Conservation (phyloP, 148 eudicot genomes). For the Rhododendron williamsianum region DNA sequence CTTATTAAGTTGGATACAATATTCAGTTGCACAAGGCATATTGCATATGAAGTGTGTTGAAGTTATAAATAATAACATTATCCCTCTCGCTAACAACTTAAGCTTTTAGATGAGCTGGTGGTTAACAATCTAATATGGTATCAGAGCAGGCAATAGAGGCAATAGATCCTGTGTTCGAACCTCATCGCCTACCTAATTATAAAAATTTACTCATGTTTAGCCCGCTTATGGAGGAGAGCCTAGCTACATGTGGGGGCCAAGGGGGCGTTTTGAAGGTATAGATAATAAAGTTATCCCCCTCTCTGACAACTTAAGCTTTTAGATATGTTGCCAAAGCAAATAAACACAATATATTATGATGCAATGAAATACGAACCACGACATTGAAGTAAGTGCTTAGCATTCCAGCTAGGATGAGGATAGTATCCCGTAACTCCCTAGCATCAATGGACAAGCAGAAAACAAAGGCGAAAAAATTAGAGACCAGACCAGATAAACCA, state of each 20-base stretch:
- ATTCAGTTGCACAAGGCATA: background rate
- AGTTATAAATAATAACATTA: too few species aligned
- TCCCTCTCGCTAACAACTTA: background rate
- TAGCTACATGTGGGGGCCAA: background rate
- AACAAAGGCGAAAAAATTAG: background rate
- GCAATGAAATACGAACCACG: constrained; percentile 49
- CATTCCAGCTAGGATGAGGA: constrained; percentile 81
- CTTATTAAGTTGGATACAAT: background rate
- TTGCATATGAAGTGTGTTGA: background rate
- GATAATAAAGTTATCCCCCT: background rate
- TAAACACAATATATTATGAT: background rate
- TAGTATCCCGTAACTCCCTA: constrained; percentile 76
- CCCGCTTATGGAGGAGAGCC: background rate
- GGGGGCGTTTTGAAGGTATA: background rate
- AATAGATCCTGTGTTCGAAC: background rate
- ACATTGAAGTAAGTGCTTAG: constrained; percentile 78
- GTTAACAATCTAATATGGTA: background rate
- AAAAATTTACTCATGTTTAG: too few species aligned
- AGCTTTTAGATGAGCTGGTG: background rate
- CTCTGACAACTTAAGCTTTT: background rate
- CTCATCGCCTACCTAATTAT: background rate
- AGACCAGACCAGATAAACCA: background rate
- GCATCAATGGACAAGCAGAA: constrained; percentile 14
- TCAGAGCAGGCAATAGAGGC: background rate
- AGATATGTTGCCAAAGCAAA: background rate